Evolutionary conservation across 352 stramenopile genomes (phyloP), one percentile per base, ranked within the genome.

Genomic region (Plasmopara muralis): DNA sequence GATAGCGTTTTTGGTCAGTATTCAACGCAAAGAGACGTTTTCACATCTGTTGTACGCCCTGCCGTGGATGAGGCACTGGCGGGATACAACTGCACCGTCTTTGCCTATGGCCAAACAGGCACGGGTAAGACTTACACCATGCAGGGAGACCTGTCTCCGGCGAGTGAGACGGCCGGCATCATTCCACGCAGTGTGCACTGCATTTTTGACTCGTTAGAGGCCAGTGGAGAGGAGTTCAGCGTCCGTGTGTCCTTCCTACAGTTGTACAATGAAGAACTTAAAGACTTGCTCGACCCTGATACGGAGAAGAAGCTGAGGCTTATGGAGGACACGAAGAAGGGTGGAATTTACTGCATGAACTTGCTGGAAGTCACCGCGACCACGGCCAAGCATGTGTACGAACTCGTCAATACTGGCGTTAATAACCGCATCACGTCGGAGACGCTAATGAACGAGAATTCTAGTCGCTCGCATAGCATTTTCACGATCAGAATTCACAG

Each of bases 111-210:
- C 43, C 96, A 99, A 73, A 97, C 84, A 4, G 94, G 95, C 37
- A 98, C 95, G 14, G 95, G 96, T 35, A 99, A 99, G 74, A 99
- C 96, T 37, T 91, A 98, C 73, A 99, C 96, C 3, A 99, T 99
- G 93, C 95, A 98, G 68, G 96, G 95, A 33, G 77, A 87, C 9
- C 55, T 98, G n/a, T 68, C 72, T 37, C 76, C 87, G 0, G 80
- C 85, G 53, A 66, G 88, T 33, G 90, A 98, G 47, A 70, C 73
- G 8, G 88, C 87, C 10, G 96, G 96, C 12, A 96, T 99, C 35
- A 98, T 99, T 59, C 96, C 96, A 14, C 83, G 95, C 28, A 86
- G 84, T 29, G 88, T 98, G 14, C 68, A 79, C 46, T 89, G 86
- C 42, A 99, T 99, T 50, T 99, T 99, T 48, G 81, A 98, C 39